These are phyloP conservation scores for Aquanectria penicillioides DNA, from an alignment of 2,329 filamentous ascomycete genomes.

Conservation along the genomic window DNA sequence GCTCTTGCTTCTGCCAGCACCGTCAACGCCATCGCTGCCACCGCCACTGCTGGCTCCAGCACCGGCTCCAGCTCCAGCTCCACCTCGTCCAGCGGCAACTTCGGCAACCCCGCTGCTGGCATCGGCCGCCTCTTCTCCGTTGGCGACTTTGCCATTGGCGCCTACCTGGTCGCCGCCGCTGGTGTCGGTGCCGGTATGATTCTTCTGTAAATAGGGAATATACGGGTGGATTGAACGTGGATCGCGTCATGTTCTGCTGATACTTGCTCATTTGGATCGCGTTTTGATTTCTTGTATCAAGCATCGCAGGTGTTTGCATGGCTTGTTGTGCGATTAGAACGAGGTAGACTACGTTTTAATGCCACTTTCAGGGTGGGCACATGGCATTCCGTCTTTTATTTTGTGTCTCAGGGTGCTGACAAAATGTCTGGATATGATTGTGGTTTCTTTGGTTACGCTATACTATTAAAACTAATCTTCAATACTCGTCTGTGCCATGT, in stretches of 20 bases:
- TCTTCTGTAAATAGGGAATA: conserved; percentile 55
- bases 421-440: too few relatives aligned
- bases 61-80: conserved; percentile 38
- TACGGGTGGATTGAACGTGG: conserved; percentile 15
- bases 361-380: conserved; percentile 32
- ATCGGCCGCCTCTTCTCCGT: conserved; percentile 54
- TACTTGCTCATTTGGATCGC: conserved; percentile 28
- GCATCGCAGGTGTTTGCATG: conserved; percentile 43
- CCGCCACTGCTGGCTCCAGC: conserved; percentile 52
- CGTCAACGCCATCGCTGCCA: conserved; percentile 58
- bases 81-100: conserved; percentile 44
- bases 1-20: conserved; percentile 72
- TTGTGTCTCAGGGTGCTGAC: too few relatives aligned
- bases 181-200: conserved; percentile 64
- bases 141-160: conserved; percentile 59
- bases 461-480: too few relatives aligned
- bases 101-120: conserved; percentile 49
- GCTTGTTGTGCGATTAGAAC: conserved; percentile 39
- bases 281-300: conserved; percentile 37
- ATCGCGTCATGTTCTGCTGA: conserved; percentile 28
- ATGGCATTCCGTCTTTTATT: conserved; percentile 24
- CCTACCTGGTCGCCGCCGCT: conserved; percentile 64
- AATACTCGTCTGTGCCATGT: too few relatives aligned
- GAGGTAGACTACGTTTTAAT: conserved; percentile 39
- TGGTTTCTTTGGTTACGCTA: too few relatives aligned